phyloP scores from a whole-genome alignment of 139 green algal genomes.

The Gonium pectorale region DNA sequence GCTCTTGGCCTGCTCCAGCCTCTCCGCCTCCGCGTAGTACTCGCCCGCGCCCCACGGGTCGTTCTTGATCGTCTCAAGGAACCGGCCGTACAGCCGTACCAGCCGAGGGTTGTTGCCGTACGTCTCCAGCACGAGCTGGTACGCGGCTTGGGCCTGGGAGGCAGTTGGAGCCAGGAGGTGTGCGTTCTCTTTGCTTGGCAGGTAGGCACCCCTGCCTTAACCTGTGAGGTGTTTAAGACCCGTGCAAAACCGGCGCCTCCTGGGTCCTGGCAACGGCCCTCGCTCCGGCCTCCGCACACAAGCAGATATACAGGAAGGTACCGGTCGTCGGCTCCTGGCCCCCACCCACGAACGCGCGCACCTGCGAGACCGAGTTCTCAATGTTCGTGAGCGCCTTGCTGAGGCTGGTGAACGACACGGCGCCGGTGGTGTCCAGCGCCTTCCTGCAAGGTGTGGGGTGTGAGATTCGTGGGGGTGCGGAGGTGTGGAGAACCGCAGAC shows the following conservation, averaged over 20 bases:
- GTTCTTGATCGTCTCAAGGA: conserved; percentile 39
- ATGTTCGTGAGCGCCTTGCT: conserved; percentile 23
- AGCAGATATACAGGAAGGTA: too few relatives aligned
- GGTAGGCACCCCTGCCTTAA: neutral
- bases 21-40: conserved; percentile 16
- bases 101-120: conserved; percentile 31
- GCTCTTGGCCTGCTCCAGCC: conserved; percentile 30
- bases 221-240: neutral
- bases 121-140: conserved; percentile 12
- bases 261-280: neutral
- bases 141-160: conserved; percentile 14
- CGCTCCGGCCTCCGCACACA: neutral
- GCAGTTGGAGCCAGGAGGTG: neutral
- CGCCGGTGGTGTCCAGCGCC: too few relatives aligned
- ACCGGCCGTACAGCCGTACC: conserved; percentile 34
- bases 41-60: conserved; percentile 20
- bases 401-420: conserved; percentile 23
- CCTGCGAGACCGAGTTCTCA: conserved; percentile 11
- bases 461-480: too few relatives aligned
- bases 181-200: too few relatives aligned
- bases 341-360: too few relatives aligned
- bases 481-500: too few relatives aligned
- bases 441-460: too few relatives aligned
- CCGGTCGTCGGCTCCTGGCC: too few relatives aligned
- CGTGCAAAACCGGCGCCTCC: neutral